Evolutionary conservation across 106 monocot genomes (phyloP), one percentile per base, ranked within the genome.

Genomic region (Acorus calamus): DNA sequence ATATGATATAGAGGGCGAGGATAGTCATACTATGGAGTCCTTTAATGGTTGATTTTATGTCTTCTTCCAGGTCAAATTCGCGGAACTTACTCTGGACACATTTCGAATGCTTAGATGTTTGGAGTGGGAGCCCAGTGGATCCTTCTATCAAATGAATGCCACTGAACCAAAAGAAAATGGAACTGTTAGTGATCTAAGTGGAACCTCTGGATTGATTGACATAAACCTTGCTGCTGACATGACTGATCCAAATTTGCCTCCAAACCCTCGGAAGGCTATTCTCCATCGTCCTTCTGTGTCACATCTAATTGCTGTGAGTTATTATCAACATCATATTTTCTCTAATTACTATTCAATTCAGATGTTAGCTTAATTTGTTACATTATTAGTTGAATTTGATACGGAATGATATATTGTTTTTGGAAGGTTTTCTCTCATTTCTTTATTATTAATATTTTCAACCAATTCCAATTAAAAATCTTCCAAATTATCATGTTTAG

Each of bases 121-220:
- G 62, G 96, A 96, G 73, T 96, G 91, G 84, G 96, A 96, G 56
- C 96, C 87, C 42, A 85, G 83, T 59, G 81, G 91, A 8, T 78
- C 87, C 47, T 75, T 86, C 60, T 82, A 83, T 49, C 91, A 84
- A 56, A 76, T 50, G 69, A 66, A 73, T 56, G 52, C 71, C 64
- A 64, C 53, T 46, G 87, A 82, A 76, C 63, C 69, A 62, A 74
- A 52, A 42, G 87, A 80, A 69, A 89, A 87, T 73, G 82, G 87
- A 65, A 73, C 56, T 71, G 52, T 78, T 50, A 87, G 64, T 79
- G 96, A 91, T 77, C 71, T 83, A 44, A 91, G 82, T 75, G 96
- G 80, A n/a, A 74, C 76, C 41, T 91, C 96, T 59, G 91, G 87
- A 57, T 14, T 88, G 54, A 96, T 96, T 74, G 85, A 88, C 64